Evolutionary conservation across 2,329 filamentous ascomycete genomes (phyloP).

Genomic region (Biscogniauxia sp.): DNA sequence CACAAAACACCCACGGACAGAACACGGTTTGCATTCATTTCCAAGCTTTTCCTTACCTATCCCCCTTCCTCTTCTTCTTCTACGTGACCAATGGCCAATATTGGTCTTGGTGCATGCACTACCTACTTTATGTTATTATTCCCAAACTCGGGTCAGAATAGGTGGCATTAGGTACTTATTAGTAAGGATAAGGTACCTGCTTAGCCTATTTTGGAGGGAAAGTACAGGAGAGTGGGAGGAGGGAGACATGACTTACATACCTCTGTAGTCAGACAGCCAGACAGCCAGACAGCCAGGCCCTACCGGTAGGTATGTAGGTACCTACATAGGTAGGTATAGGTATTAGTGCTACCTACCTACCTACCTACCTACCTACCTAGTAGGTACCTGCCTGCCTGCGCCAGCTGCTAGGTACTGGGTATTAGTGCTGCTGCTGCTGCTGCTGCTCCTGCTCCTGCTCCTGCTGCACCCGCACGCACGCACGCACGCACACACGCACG

Average conservation of each 20-base stretch:
- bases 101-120: background rate
- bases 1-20: background rate
- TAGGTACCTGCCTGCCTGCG: background rate
- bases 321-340: background rate
- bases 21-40: background rate
- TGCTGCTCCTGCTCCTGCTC: background rate
- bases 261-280: no score
- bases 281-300: no score
- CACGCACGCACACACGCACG: background rate
- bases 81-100: background rate
- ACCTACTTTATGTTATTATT: background rate
- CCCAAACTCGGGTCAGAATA: background rate
- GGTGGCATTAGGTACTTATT: background rate
- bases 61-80: slow-evolving; percentile 4
- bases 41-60: slow-evolving; percentile 5
- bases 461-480: slow-evolving; percentile 1
- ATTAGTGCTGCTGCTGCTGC: slow-evolving; percentile 1
- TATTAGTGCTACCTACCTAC: background rate
- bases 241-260: no score
- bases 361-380: no score
- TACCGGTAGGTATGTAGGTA: no score
- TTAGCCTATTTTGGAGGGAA: background rate
- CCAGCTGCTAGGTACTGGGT: slow-evolving; percentile 1
- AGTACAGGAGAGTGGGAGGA: background rate
- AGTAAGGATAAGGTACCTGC: background rate